phyloP scores from a whole-genome alignment of 148 eudicot genomes.

The Fagopyrum tataricum region DNA sequence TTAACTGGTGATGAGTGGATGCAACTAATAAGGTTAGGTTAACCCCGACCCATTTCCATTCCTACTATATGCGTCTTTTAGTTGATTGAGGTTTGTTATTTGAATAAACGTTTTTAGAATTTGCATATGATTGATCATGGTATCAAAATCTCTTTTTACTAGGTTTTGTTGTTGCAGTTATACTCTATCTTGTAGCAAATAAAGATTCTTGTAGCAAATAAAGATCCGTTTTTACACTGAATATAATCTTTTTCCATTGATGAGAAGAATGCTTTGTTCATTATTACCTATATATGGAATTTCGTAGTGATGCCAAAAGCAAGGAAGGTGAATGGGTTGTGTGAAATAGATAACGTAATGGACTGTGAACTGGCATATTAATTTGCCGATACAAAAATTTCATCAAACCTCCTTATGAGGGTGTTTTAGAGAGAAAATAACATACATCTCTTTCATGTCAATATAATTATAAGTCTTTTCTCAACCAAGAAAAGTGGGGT shows the following conservation, averaged over 20 bases:
- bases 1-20: no score
- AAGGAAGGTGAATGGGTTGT: neutral
- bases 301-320: neutral
- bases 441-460: neutral
- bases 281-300: neutral
- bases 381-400: neutral
- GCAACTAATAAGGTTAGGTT: no score
- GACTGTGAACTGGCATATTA: neutral
- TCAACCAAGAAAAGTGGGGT: neutral
- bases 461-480: neutral
- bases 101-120: neutral
- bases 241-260: neutral
- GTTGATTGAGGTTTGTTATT: slow-evolving; percentile 3
- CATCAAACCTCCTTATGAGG: no score
- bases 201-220: neutral
- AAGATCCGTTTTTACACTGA: neutral
- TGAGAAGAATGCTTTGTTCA: neutral
- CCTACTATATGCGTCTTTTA: neutral
- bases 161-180: neutral
- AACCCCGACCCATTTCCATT: no score
- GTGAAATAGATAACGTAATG: neutral
- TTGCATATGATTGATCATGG: neutral
- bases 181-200: neutral
- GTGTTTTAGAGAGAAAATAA: no score
- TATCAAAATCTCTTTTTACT: neutral